These are phyloP conservation scores for Talaromyces stipitatus DNA, from an alignment of 495 filamentous ascomycete genomes.

Conservation along the genomic window DNA sequence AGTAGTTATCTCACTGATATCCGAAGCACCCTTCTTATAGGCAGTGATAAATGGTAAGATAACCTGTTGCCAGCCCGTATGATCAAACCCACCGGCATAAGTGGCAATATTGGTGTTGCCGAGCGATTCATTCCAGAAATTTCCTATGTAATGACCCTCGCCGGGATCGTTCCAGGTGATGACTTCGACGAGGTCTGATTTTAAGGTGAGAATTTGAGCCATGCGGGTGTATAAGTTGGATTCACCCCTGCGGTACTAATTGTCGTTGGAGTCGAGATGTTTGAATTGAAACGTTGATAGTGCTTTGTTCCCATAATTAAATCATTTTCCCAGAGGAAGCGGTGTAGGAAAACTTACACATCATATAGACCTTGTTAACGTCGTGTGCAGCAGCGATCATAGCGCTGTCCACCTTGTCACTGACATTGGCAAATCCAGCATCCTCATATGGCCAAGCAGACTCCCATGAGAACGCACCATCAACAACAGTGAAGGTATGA, in stretches of 20 bases:
- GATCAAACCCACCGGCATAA: constrained; percentile 20
- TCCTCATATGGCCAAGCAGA: constrained; percentile 20
- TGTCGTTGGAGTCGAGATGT: constrained; percentile 19
- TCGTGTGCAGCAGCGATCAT: constrained; percentile 14
- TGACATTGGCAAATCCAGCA: constrained; percentile 12
- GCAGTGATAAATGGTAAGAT: constrained; percentile 27
- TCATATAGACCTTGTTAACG: constrained; percentile 22
- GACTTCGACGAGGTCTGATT: constrained; percentile 20
- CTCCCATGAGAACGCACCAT: constrained; percentile 29
- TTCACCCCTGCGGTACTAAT: constrained; percentile 37
- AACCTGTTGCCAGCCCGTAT: constrained; percentile 24
- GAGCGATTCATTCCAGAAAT: constrained; percentile 15
- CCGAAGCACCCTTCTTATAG: constrained; percentile 21
- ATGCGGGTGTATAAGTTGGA: constrained; percentile 26
- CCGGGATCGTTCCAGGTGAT: constrained; percentile 35
- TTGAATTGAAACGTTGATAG: constrained; percentile 36
- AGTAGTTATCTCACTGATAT: background rate
- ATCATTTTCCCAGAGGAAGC: background rate
- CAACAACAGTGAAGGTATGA: constrained; percentile 10
- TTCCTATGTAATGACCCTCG: constrained; percentile 40
- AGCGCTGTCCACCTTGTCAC: constrained; percentile 10
- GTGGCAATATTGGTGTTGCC: constrained; percentile 5
- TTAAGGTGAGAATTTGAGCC: constrained; percentile 15
- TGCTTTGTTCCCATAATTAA: constrained; percentile 9
- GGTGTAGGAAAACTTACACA: constrained; percentile 12